phyloP scores from a whole-genome alignment of 139 green algal genomes.

The Volvox africanus region DNA sequence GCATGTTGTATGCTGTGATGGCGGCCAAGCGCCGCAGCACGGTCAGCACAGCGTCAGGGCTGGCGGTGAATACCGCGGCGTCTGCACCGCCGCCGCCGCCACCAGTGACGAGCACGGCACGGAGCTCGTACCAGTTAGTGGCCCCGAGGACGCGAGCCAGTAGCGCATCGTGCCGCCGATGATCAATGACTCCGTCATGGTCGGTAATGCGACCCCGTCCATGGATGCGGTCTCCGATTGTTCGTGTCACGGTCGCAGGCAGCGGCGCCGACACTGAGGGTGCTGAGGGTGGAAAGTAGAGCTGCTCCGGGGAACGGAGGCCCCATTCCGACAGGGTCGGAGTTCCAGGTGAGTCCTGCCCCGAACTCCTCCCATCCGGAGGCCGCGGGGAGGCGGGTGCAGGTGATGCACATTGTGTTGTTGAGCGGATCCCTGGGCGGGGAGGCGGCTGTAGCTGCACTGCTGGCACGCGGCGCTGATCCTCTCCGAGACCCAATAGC shows the following conservation, averaged over 20 bases:
- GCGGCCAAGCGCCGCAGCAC: conserved; percentile 14
- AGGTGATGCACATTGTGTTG: background rate
- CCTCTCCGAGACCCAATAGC: too few relatives aligned
- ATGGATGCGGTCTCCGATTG: too few relatives aligned
- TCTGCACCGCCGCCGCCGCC: background rate
- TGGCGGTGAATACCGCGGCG: background rate
- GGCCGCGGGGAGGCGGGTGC: too few relatives aligned
- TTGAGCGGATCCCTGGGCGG: background rate
- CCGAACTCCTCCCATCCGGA: too few relatives aligned
- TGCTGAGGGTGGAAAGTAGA: conserved; percentile 12
- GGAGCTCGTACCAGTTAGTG: conserved; percentile 44
- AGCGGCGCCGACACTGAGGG: background rate
- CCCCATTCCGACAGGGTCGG: background rate
- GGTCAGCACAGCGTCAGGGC: background rate
- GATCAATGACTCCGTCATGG: too few relatives aligned
- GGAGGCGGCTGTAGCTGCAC: background rate
- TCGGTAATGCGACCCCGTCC: background rate
- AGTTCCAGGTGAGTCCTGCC: background rate
- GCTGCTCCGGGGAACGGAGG: background rate
- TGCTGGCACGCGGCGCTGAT: background rate
- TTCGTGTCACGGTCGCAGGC: background rate
- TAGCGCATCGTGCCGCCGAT: background rate
- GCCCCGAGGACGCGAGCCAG: background rate
- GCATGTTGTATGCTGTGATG: conserved; percentile 27
- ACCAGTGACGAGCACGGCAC: background rate